Evolutionary conservation across 495 filamentous ascomycete species (phyloP), one percentile per base, ranked within the genome.

Genomic region (Neurospora sp.): DNA sequence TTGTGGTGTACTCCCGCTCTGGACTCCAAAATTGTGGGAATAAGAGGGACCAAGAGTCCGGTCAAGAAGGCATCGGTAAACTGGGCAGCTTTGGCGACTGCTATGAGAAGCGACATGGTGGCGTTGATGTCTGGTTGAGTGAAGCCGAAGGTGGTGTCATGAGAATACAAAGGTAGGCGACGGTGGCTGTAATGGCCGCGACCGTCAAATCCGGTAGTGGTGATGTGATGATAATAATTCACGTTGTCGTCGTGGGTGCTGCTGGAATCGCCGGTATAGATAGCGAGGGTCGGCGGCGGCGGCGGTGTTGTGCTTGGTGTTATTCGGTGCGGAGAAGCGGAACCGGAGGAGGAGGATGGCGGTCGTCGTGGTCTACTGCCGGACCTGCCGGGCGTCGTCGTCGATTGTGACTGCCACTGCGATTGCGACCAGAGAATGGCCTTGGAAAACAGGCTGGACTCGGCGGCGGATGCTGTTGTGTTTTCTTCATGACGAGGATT

Each of bases 11-110:
- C 71, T 20, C 74, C 44, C 4, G 73, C 66, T 12, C 72, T 73
- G 23, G 12, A 69, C 27, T 77, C 12, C 37, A 80, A 46, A 38
- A 80, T 76, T n/a, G 76, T 72, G 10, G 79, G 79, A 37, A 80
- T 72, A 62, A 80, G 46, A 39, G 79, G 79, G 46, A 80, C 20
- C 54, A 62, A 31, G 2, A 62, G 54, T 8, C 23, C 54, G 5
- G 54, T 62, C 23, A 62, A 5, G 12, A 62, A 62, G 6, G 12
- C 54, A 18, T 62, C 54, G 54, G 54, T 62, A 8, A 62, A 62
- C 54, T 62, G 54, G 27, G 54, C 54, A 9, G 54, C 54, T 31
- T 62, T 62, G 54, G 54, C 54, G 27, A 62, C 54, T 27, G 27
- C 54, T 62, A 62, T 62, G 54, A 62, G 54, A 62, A 62, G 54